These are phyloP conservation scores for Ceratocystis destructans DNA, from an alignment of 2,329 filamentous ascomycete species.

Conservation along the genomic window DNA sequence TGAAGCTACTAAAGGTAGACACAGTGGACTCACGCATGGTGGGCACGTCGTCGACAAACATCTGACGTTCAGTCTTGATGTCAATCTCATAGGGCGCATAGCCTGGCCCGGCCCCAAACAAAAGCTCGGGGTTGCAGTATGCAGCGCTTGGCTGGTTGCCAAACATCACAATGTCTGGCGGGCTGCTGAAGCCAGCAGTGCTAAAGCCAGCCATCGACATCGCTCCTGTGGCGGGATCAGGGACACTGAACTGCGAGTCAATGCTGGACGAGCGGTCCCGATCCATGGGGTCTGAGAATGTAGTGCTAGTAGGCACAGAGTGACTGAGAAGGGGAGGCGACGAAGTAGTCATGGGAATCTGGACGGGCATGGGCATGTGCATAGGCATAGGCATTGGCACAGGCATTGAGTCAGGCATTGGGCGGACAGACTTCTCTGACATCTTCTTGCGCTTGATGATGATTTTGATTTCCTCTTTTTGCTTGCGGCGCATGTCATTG, in stretches of 20 bases:
- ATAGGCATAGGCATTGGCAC: constrained; percentile 1
- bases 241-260: constrained; percentile 60
- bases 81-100: constrained; percentile 83
- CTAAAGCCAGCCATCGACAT: constrained; percentile 37
- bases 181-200: constrained; percentile 42
- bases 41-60: constrained; percentile 83
- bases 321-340: constrained; percentile 69
- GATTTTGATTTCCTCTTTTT: constrained; percentile 94
- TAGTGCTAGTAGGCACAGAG: constrained; percentile 67
- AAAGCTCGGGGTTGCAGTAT: constrained; percentile 15
- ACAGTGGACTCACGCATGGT: constrained; percentile 74
- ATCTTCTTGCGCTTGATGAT: constrained; percentile 97
- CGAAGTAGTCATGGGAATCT: constrained; percentile 29
- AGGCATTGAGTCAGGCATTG: constrained; percentile 32
- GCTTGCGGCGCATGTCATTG: constrained; percentile 66
- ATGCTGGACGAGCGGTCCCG: constrained; percentile 64
- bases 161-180: constrained; percentile 40
- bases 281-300: constrained; percentile 60
- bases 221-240: neutral
- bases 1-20: constrained; percentile 86
- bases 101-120: constrained; percentile 32
- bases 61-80: constrained; percentile 87
- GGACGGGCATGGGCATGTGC: constrained; percentile 1
- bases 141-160: constrained; percentile 37
- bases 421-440: constrained; percentile 61